These are phyloP conservation scores for Spergularia azorica DNA, from an alignment of 179 eudicot genomes.

Conservation along the genomic window DNA sequence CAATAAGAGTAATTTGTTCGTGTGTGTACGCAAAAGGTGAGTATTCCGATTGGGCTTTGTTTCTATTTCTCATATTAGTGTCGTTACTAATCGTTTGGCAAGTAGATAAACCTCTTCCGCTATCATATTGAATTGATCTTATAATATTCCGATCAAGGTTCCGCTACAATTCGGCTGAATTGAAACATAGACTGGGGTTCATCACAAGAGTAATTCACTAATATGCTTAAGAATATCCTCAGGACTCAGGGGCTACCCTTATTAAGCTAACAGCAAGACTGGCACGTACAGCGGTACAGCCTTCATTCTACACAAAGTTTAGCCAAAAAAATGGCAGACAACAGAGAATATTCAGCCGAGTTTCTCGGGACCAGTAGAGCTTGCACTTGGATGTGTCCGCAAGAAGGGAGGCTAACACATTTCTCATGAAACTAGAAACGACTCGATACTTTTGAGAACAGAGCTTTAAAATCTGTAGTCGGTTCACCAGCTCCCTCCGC, in stretches of 20 bases:
- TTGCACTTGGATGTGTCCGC: not conserved
- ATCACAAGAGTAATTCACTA: too few species aligned
- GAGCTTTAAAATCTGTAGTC: conserved; percentile 74
- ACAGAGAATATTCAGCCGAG: not conserved
- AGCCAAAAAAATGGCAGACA: conserved; percentile 8
- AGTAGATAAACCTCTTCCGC: too few species aligned
- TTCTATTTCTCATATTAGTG: too few species aligned
- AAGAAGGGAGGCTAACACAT: not conserved
- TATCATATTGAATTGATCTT: too few species aligned
- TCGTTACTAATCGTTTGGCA: too few species aligned
- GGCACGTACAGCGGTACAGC: not conserved
- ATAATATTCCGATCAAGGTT: too few species aligned
- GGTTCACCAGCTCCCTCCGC: conserved; percentile 81
- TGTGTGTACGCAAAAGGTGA: too few species aligned
- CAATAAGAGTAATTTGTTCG: too few species aligned
- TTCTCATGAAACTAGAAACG: conserved; percentile 43
- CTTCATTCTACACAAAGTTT: not conserved
- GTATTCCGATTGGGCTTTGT: too few species aligned
- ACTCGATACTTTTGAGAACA: conserved; percentile 61
- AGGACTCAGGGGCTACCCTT: not conserved
- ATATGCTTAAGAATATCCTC: too few species aligned
- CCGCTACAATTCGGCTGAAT: too few species aligned
- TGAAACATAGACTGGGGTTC: too few species aligned
- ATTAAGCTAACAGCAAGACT: not conserved
- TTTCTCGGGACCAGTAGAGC: not conserved